These are phyloP conservation scores for Arabidopsis lyrata DNA, from an alignment of 441 rosid species.

Conservation along the genomic window DNA sequence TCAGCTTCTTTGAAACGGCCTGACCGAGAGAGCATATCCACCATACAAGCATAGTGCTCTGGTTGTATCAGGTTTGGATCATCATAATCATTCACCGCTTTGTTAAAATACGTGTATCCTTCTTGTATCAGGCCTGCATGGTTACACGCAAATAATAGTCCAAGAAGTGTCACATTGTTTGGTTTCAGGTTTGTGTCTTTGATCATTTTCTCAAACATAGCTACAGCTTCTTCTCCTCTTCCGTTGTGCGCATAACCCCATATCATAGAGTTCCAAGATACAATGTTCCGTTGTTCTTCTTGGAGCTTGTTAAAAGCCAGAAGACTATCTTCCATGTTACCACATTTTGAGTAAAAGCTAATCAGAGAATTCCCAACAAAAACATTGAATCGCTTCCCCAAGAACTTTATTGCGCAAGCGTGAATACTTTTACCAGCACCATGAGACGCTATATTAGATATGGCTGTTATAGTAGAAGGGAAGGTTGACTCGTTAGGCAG, in stretches of 20 bases:
- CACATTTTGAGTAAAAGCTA: constrained; percentile 83
- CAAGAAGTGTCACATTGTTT: constrained; percentile 69
- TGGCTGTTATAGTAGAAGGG: constrained; percentile 60
- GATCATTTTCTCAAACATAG: constrained; percentile 57
- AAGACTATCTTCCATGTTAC: constrained; percentile 73
- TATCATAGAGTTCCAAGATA: constrained; percentile 81
- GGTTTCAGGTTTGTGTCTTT: constrained; percentile 55
- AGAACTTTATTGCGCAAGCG: constrained; percentile 64
- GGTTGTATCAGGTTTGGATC: constrained; percentile 54
- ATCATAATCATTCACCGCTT: constrained; percentile 42
- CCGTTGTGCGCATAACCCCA: constrained; percentile 88
- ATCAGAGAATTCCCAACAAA: constrained; percentile 70
- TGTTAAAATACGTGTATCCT: constrained; percentile 68
- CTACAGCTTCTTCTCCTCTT: constrained; percentile 69
- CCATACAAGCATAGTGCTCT: constrained; percentile 82
- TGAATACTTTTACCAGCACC: constrained; percentile 76
- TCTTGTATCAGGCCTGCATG: constrained; percentile 77
- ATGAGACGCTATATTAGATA: constrained; percentile 72
- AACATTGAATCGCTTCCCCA: constrained; percentile 47
- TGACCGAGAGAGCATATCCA: constrained; percentile 71
- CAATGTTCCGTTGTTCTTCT: constrained; percentile 48
- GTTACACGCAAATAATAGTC: constrained; percentile 77
- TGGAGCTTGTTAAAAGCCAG: constrained; percentile 55
- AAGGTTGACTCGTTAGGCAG: constrained; percentile 64
- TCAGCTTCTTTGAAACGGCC: constrained; percentile 71